Base-by-base conservation (phyloP, 148 eudicot species). In the Heliosperma pusillum region DNA sequence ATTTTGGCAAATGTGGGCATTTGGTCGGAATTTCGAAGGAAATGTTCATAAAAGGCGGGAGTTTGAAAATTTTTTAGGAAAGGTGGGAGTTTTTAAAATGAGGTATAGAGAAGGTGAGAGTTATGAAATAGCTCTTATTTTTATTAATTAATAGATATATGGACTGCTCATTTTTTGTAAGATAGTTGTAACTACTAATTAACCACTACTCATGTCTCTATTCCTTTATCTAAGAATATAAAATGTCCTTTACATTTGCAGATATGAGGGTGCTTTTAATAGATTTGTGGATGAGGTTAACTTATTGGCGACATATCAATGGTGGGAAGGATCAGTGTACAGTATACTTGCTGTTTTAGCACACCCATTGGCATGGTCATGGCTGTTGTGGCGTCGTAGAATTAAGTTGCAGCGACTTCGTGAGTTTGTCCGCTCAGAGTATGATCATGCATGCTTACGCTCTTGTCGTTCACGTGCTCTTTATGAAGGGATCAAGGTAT, bases 381-480 rank as follows among this genome's bases (percentile, higher is more conserved):
- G 99, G 99, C 90, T 82, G 44, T 97, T 90, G 77, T 92, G 97
- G 97, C 86, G 97, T 55, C 90, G 94, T 25, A 87, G 86, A 82
- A 78, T 92, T 66, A 96, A 96, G 78, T 81, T 96, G 76, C 99
- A 96, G 85, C 86, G 86, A 62, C 82, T 96, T 30, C 96, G 97
- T 80, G 99, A 96, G 76, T 96, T 88, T 80, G 99, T 96, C 47
- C 88, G 97, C 76, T 96, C 99, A 75, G 99, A 96, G 80, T 92
- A 96, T 85, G 97, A 96, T 76, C 99, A 96, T 86, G 97, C 97
- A 42, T 96, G 97, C 86, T 78, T 96, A 69, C 96, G 99, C 52
- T 96, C 99, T 74, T 96, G 99, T 81, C 97, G 99, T 53, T 96
- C 99, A 42, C 96, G 97, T 84, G 97, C 99, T 72, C 89, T 95